phyloP scores from a whole-genome alignment of 1,284 basidiomycete species.

The Melampsora larici-populina region DNA sequence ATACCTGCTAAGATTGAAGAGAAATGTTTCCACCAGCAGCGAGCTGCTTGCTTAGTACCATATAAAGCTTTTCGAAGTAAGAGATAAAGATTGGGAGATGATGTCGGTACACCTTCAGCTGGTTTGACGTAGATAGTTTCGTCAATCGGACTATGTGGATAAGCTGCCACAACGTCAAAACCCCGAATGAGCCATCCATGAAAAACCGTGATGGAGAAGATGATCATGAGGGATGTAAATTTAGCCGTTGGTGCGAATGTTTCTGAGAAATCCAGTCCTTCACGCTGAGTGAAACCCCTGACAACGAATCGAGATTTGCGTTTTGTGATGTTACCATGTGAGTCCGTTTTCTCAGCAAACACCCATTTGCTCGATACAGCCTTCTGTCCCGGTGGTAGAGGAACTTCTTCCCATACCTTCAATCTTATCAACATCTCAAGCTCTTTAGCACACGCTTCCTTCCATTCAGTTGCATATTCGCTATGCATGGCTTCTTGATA shows the following conservation, averaged over 20 bases:
- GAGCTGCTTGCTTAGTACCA: too few relatives aligned
- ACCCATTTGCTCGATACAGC: too few relatives aligned
- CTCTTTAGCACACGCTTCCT: background rate
- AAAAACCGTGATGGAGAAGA: too few relatives aligned
- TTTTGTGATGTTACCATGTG: background rate
- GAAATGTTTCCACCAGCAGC: slow-evolving; percentile 15
- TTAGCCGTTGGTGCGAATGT: slow-evolving; percentile 8
- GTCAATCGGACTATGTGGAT: slow-evolving; percentile 19
- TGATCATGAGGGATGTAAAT: too few relatives aligned
- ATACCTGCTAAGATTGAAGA: background rate
- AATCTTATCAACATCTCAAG: background rate
- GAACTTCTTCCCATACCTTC: background rate
- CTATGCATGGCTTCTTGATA: background rate
- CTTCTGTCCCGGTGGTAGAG: background rate
- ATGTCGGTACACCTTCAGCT: background rate
- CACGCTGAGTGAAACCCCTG: slow-evolving; percentile 9
- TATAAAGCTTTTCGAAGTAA: too few relatives aligned
- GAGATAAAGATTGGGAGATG: too few relatives aligned
- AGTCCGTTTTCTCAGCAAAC: background rate
- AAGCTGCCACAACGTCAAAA: too few relatives aligned
- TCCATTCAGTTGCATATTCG: background rate
- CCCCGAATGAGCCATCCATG: too few relatives aligned
- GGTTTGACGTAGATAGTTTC: slow-evolving; percentile 7
- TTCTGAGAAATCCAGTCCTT: slow-evolving; percentile 4
- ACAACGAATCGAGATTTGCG: too few relatives aligned